These are phyloP conservation scores for Raffaelea albimanens DNA, from an alignment of 2,329 filamentous ascomycete species.

Conservation along the genomic window DNA sequence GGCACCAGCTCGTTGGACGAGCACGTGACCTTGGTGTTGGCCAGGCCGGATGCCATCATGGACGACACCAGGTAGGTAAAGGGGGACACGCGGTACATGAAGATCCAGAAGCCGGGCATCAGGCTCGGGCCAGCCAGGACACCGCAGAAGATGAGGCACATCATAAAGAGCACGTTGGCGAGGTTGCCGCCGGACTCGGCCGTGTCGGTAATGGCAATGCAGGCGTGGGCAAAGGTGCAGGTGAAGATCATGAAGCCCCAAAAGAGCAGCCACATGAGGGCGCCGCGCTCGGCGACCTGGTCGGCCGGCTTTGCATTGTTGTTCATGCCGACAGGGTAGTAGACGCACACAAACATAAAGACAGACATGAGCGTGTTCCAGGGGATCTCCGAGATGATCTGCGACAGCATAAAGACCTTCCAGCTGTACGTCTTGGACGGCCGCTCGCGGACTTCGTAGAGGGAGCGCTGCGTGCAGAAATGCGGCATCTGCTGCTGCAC, in stretches of 20 bases:
- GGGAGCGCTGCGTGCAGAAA: constrained; percentile 68
- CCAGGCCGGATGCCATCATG: constrained; percentile 60
- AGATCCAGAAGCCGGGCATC: constrained; percentile 66
- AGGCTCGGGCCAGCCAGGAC: constrained; percentile 48
- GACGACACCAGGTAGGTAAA: constrained; percentile 75
- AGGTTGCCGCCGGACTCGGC: constrained; percentile 57
- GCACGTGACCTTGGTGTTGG: constrained; percentile 56
- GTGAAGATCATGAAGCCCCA: constrained; percentile 68
- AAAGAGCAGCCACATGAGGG: constrained; percentile 68
- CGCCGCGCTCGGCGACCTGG: constrained; percentile 57
- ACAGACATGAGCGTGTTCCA: constrained; percentile 69
- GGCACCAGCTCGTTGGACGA: constrained; percentile 56
- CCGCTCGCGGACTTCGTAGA: constrained; percentile 77
- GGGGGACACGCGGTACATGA: constrained; percentile 73
- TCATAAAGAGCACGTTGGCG: constrained; percentile 49
- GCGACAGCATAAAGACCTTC: constrained; percentile 73
- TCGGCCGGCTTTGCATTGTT: constrained; percentile 54
- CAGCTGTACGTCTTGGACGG: constrained; percentile 77
- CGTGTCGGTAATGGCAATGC: constrained; percentile 58
- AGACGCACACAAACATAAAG: constrained; percentile 59
- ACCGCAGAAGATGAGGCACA: constrained; percentile 49
- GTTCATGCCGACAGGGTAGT: constrained; percentile 74
- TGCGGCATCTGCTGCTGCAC: constrained; percentile 76
- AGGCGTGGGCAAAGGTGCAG: constrained; percentile 62
- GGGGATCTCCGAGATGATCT: constrained; percentile 74